Base-by-base conservation (phyloP, 441 rosid species). In the Hura crepitans region DNA sequence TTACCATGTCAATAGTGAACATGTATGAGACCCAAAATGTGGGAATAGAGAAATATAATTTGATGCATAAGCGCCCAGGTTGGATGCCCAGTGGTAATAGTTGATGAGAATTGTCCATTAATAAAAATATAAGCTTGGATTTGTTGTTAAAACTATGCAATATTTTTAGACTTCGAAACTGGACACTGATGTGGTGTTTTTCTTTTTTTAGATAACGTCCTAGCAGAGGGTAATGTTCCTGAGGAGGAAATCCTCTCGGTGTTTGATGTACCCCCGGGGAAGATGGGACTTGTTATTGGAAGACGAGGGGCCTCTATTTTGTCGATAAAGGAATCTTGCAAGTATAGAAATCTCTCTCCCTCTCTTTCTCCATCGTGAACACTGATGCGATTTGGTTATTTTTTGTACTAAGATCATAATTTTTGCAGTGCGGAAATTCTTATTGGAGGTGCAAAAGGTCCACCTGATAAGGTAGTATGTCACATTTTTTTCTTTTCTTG, bases 221-320 rank as follows among this genome's bases (percentile, higher is more conserved):
- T 60, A 58, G 76, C 50, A 1, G 89, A 76, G 42, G 86, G 79
- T 45, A 68, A 80, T 74, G 67, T 72, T 71, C 83, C 81, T 0
- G 97, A 91, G 76, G 89, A 84, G 78, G 96, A 94, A 82, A 82
- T 88, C 61, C 90, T 94, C 49, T 89, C 97, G 30, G 83, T 90
- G 63, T 87, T 94, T 70, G 83, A 84, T 72, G 96, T 94, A 39
- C 98, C 97, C 28, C 89, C 81, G 4, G 97, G 97, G 68, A 86
- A 86, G 81, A 94, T 93, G 98, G 98, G 98, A 15, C 80, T 82
- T 70, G 68, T 93, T 75, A 93, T 91, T 76, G 98, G 97, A 72
- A 88, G 83, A 76, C 85, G 86, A 77, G 98, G 97, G 76, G 74
- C 95, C 59, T 82, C 93, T 23, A 93, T 93, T 74, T 80, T 85